Percentiles rank a stretch among this genome's conserved stretches.
Evolutionary conservation across 306 rosid genomes (phyloP).

Genomic region (Lablab purpureus): DNA sequence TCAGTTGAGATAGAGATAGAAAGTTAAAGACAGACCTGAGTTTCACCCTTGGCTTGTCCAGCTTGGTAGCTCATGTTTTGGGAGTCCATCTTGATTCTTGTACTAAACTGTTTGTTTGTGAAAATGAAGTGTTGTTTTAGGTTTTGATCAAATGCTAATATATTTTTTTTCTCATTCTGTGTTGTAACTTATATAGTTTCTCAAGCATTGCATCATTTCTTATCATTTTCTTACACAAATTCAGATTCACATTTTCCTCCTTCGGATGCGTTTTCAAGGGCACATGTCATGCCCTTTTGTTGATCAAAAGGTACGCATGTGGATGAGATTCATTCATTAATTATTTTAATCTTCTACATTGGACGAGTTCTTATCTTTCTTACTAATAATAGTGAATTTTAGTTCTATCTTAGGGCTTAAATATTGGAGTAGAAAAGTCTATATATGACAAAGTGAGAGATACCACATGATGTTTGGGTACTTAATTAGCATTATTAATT

Average conservation of each 20-base stretch:
- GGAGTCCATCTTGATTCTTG: constrained; percentile 44
- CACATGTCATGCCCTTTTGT: neutral
- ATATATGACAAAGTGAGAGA: neutral
- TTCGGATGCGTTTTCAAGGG: neutral
- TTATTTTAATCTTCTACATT: neutral
- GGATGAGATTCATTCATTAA: neutral
- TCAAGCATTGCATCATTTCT: neutral
- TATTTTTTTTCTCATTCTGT: neutral
- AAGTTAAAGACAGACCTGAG: constrained; percentile 47
- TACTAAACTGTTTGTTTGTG: neutral
- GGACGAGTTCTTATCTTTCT: neutral
- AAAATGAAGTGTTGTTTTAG: constrained; percentile 14
- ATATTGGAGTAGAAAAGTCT: neutral
- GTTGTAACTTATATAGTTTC: constrained; percentile 26
- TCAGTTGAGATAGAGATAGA: too few relatives aligned
- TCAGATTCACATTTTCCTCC: neutral
- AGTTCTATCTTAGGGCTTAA: neutral
- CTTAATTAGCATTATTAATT: too few relatives aligned
- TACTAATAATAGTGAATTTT: neutral
- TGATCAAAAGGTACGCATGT: neutral
- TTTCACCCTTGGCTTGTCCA: constrained; percentile 69
- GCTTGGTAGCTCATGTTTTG: constrained; percentile 55
- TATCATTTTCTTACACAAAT: neutral
- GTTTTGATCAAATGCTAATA: constrained; percentile 4
- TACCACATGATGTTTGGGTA: too few relatives aligned